Base-by-base conservation (phyloP, 2,329 filamentous ascomycete species). In the Stemphylium lycopersici region DNA sequence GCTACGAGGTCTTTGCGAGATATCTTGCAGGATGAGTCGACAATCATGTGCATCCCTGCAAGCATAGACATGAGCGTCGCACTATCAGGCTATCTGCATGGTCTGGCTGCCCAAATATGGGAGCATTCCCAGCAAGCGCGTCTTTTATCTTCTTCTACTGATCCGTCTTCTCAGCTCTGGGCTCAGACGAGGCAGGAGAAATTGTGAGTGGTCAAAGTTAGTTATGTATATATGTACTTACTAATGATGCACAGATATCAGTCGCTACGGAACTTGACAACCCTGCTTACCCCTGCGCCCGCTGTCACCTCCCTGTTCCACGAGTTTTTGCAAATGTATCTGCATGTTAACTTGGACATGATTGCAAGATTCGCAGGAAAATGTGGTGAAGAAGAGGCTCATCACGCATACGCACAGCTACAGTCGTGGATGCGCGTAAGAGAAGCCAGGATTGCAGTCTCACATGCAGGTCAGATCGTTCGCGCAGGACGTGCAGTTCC, bases 281-380 rank as follows among this genome's bases (percentile, higher is more conserved):
- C 79, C 54, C 69, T 67, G 20, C 81, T 84, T 52, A 33, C 52
- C 8, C 54, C 31, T 11, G 55, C 59, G 4, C 45, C 51, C 1
- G 58, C 57, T 5, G 16, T 58, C 8, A 42, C 40, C 33, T 54
- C 52, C 3, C 60, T 79, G 2, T 70, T 77, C 29, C 77, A 81
- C 0, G 75, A 79, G 59, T 77, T 87, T 3, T 71, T 88, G 1
- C 76, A 85, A 58, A 84, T 89, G 80, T 83, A 86, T 58, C 76
- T 89, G 4, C 83, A 88, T 67, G 80, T 86, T 34, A 84, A 83
- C 0, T 76, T 88, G 2, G 83, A 87, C 56, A 84, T 87, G 55
- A 74, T 89, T 18, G 84, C 88, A 61, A 79, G 87, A 2, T 88
- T 89, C 59, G 83, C 84, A 0, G 87, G 87, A 6, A 85, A 85